Base-by-base conservation (phyloP, 2,329 filamentous ascomycete species). In the Drechslera avenae region DNA sequence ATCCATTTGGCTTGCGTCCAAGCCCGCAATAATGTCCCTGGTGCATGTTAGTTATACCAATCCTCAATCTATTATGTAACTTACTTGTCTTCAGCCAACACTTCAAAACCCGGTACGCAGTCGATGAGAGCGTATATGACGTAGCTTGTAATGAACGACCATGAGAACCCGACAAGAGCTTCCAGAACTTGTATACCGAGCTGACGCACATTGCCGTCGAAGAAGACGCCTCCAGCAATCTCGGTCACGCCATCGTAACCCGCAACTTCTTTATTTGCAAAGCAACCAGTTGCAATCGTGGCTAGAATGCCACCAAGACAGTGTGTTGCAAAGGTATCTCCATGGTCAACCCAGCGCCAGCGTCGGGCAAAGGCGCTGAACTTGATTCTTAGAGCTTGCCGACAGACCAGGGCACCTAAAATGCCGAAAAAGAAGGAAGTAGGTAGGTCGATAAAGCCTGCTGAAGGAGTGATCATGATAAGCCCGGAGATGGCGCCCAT, bases 311-410 rank as follows among this genome's bases (percentile, higher is more conserved):
- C 80, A 14, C 80, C 80, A 9, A 82, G 67, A 56, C 80, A 82
- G 52, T 82, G 80, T 3, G 79, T 82, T 4, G 80, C 81, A 59
- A 82, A 82, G 0, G 79, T 82, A 60, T 83, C 80, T 1, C 79
- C 80, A 52, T 81, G 81, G 54, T 82, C 80, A 0, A 83, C 80
- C 80, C 79, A 83, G 28, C 75, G 68, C 67, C 73, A 75, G 2
- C 71, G 64, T n/a, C 72, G 66, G 5, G 80, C 80, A 23, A 76
- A 67, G 12, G 78, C 73, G 2, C 77, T 81, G 52, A 78, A 81
- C 62, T 83, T 83, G 62, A 83, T 79, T 1, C 79, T 70, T 43
- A 83, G 59, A 12, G 79, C 79, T 65, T 83, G 80, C 1, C 81
- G 73, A 50, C 78, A 81, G 9, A 79, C 63, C 2, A 78, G 30